Conservation (phyloP, 352 stramenopile species). For the Globisporangium paddicum region DNA sequence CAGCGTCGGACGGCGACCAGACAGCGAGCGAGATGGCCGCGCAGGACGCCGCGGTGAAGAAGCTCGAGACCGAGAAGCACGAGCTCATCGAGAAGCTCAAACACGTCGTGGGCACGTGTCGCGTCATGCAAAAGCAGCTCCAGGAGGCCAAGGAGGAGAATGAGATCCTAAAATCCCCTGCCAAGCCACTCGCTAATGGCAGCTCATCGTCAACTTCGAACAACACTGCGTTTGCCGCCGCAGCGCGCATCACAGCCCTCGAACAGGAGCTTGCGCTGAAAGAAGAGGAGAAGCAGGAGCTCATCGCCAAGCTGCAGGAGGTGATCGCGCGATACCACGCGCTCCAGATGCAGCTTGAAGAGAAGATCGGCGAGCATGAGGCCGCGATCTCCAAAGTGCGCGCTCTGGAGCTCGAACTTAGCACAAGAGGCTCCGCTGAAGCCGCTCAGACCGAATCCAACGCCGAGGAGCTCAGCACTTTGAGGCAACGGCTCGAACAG, state of each 20-base stretch:
- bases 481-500: conserved; percentile 29
- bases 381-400: conserved; percentile 41
- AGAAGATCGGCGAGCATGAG: conserved; percentile 42
- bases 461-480: conserved; percentile 21
- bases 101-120: conserved; percentile 58
- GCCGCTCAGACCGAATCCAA: not conserved
- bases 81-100: conserved; percentile 80
- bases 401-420: conserved; percentile 49
- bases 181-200: conserved; percentile 18
- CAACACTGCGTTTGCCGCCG: conserved; percentile 13
- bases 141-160: conserved; percentile 60
- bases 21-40: conserved; percentile 9
- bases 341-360: conserved; percentile 49
- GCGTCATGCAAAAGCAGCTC: conserved; percentile 68
- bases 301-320: conserved; percentile 46
- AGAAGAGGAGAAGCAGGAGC: conserved; percentile 42
- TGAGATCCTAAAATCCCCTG: conserved; percentile 30
- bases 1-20: not conserved
- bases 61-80: conserved; percentile 59
- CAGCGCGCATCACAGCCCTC: conserved; percentile 22
- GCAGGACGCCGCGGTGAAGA: conserved; percentile 29
- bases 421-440: conserved; percentile 17
- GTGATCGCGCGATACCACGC: conserved; percentile 41
- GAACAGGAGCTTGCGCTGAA: conserved; percentile 33
- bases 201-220: conserved; percentile 3